Conservation (phyloP, 106 monocot species). For the Acanthochlamys bracteata region DNA sequence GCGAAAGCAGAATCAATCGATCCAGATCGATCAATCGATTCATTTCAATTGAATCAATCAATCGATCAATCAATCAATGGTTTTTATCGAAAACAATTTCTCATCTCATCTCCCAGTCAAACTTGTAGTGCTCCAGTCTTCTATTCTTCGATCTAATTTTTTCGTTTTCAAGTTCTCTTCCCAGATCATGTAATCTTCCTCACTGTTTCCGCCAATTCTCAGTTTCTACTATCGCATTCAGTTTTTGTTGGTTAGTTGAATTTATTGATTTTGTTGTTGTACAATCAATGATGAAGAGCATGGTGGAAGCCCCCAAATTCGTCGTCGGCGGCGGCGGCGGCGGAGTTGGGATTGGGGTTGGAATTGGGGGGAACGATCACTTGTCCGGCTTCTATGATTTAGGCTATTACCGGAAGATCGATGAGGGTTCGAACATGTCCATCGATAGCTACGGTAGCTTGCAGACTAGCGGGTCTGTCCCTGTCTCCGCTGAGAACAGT, state of each 20-base stretch:
- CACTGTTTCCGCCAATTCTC: background rate
- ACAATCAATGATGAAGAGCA: background rate
- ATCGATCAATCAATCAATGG: too few relatives aligned
- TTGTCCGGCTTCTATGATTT: conserved; percentile 30
- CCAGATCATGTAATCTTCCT: background rate
- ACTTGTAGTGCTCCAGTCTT: background rate
- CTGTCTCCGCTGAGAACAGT: conserved; percentile 37
- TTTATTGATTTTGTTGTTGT: too few relatives aligned
- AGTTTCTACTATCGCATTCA: background rate
- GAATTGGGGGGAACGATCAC: background rate
- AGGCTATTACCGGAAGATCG: conserved; percentile 46
- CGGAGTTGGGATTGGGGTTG: background rate
- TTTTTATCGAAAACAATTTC: too few relatives aligned
- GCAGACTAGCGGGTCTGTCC: conserved; percentile 32
- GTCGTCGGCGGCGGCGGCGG: conserved; percentile 12
- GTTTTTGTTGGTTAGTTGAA: too few relatives aligned
- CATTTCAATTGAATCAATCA: too few relatives aligned
- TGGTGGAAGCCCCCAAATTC: conserved; percentile 50
- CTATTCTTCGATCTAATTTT: background rate
- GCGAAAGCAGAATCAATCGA: too few relatives aligned
- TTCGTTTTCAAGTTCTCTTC: background rate
- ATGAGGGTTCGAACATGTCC: conserved; percentile 57
- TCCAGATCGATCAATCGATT: too few relatives aligned
- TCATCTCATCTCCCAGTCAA: too few relatives aligned
- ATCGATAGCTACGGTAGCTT: conserved; percentile 30